Conservation (phyloP, 345 rosid genomes). For the Noccaea bulbosa region DNA sequence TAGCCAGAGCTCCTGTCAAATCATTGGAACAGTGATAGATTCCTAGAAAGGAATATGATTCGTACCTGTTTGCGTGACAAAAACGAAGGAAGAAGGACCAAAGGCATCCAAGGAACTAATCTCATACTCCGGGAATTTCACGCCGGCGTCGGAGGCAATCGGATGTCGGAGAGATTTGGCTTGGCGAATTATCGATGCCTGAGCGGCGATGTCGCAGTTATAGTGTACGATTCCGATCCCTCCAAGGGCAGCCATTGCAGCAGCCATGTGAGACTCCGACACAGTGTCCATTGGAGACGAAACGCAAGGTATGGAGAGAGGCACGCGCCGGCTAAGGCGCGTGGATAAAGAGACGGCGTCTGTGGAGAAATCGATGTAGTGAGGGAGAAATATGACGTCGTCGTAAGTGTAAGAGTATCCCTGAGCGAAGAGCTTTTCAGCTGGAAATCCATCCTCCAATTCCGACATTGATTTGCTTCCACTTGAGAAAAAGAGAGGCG, state of each 20-base stretch:
- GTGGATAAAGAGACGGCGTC: conserved; percentile 82
- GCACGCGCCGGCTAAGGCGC: conserved; percentile 64
- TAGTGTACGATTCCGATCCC: conserved; percentile 82
- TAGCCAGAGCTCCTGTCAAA: background rate
- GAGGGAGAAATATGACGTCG: conserved; percentile 89
- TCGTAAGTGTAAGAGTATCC: conserved; percentile 93
- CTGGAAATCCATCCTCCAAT: conserved; percentile 73
- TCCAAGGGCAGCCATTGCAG: conserved; percentile 85
- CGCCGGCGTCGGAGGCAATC: conserved; percentile 55
- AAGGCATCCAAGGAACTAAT: conserved; percentile 47
- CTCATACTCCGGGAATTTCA: conserved; percentile 49
- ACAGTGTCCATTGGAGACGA: conserved; percentile 99
- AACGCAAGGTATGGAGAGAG: conserved; percentile 79
- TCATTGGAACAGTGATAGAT: conserved; percentile 16
- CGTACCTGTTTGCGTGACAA: conserved; percentile 45
- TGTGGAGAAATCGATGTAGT: conserved; percentile 86
- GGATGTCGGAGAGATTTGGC: conserved; percentile 79
- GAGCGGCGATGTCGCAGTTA: conserved; percentile 61
- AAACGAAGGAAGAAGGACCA: conserved; percentile 50
- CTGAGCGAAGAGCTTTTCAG: conserved; percentile 65
- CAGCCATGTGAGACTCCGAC: conserved; percentile 84
- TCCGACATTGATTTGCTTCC: conserved; percentile 35
- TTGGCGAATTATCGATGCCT: conserved; percentile 62
- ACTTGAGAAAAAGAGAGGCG: conserved; percentile 18
- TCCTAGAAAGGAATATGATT: conserved; percentile 34